phyloP scores from a whole-genome alignment of 352 stramenopile genomes.

The Phytopythium aichiense region DNA sequence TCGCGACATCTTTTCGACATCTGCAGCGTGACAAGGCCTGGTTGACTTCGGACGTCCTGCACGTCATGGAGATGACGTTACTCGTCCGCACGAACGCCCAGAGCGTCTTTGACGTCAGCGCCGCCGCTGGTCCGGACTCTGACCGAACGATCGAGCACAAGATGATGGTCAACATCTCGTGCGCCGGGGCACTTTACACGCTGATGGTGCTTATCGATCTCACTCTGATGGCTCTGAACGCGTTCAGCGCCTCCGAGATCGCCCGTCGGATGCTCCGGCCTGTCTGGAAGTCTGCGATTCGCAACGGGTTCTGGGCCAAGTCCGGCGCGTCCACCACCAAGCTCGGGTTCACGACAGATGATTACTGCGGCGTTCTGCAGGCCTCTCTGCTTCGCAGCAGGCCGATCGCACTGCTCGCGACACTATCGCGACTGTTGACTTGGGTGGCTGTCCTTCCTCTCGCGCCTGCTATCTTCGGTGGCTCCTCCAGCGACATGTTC shows the following conservation, averaged over 20 bases:
- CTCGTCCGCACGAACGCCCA: constrained; percentile 26
- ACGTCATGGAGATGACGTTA: constrained; percentile 31
- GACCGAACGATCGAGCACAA: constrained; percentile 21
- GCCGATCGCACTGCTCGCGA: constrained; percentile 26
- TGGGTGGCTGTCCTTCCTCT: constrained; percentile 49
- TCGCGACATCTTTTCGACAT: constrained; percentile 9
- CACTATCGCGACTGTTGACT: constrained; percentile 34
- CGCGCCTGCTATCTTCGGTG: constrained; percentile 22
- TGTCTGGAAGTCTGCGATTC: constrained; percentile 20
- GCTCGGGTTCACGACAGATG: constrained; percentile 21
- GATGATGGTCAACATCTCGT: constrained; percentile 34
- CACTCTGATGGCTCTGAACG: constrained; percentile 25
- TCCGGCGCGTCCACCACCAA: constrained; percentile 24
- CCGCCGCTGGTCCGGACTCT: not conserved
- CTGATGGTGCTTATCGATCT: constrained; percentile 39
- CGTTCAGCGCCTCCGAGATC: constrained; percentile 30
- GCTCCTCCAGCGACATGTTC: constrained; percentile 13
- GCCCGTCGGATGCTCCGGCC: constrained; percentile 23
- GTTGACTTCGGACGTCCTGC: constrained; percentile 18
- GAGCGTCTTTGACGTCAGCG: constrained; percentile 16
- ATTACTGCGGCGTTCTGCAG: constrained; percentile 34
- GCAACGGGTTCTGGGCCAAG: constrained; percentile 9
- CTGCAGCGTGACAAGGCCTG: constrained; percentile 26
- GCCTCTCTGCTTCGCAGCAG: constrained; percentile 34
- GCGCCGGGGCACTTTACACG: constrained; percentile 41